These are phyloP conservation scores for Leccinum disarticulatum DNA, from an alignment of 768 basidiomycete species.

Conservation along the genomic window DNA sequence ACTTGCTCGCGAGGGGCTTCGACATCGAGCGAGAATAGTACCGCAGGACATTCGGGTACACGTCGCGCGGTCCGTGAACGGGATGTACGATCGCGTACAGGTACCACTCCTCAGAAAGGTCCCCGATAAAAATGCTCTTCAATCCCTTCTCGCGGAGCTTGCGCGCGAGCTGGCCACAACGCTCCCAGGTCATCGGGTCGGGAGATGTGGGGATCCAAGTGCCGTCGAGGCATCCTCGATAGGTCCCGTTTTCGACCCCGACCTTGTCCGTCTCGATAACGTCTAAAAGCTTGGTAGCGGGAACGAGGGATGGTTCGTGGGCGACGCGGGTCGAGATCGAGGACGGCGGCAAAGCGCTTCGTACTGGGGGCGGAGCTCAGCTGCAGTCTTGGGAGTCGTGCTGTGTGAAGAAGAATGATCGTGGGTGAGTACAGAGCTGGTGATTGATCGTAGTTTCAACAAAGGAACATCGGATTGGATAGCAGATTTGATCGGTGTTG, in stretches of 20 bases:
- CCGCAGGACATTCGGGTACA: conserved; percentile 55
- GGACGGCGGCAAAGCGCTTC: conserved; percentile 54
- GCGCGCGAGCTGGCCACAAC: conserved; percentile 55
- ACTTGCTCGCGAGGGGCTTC: conserved; percentile 43
- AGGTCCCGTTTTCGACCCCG: conserved; percentile 57
- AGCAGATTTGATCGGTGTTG: conserved; percentile 51
- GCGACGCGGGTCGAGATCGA: conserved; percentile 55
- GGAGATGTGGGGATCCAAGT: conserved; percentile 55
- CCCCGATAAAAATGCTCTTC: conserved; percentile 61
- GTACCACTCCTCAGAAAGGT: conserved; percentile 75
- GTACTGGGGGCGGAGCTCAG: conserved; percentile 62
- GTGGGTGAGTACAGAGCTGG: background rate
- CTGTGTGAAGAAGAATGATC: conserved; percentile 27
- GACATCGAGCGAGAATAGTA: conserved; percentile 58
- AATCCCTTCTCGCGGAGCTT: conserved; percentile 60
- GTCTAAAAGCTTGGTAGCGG: conserved; percentile 50
- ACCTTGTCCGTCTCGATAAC: conserved; percentile 58
- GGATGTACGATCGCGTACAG: conserved; percentile 72
- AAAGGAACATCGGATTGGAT: conserved; percentile 64
- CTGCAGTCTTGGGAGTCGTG: conserved; percentile 57
- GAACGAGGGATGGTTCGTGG: conserved; percentile 44
- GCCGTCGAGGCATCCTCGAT: conserved; percentile 63
- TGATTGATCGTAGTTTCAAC: background rate
- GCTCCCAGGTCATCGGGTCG: conserved; percentile 69
- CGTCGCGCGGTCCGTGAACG: conserved; percentile 47